phyloP scores from a whole-genome alignment of 177 flowering plant species.

The Tripterygium wilfordii region DNA sequence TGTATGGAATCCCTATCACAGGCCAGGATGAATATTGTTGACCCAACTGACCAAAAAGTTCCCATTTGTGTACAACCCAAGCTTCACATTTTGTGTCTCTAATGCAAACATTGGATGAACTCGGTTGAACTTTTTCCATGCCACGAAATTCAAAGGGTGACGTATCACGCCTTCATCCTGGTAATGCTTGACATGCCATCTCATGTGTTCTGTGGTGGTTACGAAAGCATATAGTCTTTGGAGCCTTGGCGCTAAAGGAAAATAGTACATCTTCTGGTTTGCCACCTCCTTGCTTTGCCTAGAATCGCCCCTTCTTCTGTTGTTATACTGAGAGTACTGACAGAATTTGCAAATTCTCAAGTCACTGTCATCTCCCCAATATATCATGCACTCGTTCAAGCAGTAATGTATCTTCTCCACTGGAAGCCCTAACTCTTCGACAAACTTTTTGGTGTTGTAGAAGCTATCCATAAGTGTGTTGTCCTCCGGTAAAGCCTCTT shows the following conservation, averaged over 20 bases:
- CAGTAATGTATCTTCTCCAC: background rate
- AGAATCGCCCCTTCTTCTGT: background rate
- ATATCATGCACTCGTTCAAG: background rate
- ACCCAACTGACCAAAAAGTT: slow-evolving; percentile 7
- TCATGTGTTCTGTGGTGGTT: slow-evolving; percentile 7
- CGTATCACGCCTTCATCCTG: slow-evolving; percentile 3
- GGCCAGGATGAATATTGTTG: slow-evolving; percentile 15
- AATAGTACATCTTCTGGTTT: background rate
- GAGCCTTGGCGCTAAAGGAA: slow-evolving; percentile 4
- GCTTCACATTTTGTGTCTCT: slow-evolving; percentile 10
- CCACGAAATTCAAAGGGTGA: slow-evolving; percentile 9
- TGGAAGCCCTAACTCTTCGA: background rate
- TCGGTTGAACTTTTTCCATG: slow-evolving; percentile 10
- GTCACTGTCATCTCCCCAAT: background rate
- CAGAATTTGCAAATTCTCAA: background rate
- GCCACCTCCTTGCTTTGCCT: background rate
- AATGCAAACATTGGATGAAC: slow-evolving; percentile 1
- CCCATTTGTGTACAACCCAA: slow-evolving; percentile 13
- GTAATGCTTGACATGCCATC: slow-evolving; percentile 7
- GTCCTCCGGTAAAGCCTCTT: background rate
- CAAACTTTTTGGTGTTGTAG: background rate
- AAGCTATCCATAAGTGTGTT: background rate
- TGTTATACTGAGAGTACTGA: background rate
- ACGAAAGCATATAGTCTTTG: slow-evolving; percentile 7
- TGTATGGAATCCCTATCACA: slow-evolving; percentile 7